phyloP scores from a whole-genome alignment of 2,329 filamentous ascomycete genomes.

The Cladophialophora bantiana region DNA sequence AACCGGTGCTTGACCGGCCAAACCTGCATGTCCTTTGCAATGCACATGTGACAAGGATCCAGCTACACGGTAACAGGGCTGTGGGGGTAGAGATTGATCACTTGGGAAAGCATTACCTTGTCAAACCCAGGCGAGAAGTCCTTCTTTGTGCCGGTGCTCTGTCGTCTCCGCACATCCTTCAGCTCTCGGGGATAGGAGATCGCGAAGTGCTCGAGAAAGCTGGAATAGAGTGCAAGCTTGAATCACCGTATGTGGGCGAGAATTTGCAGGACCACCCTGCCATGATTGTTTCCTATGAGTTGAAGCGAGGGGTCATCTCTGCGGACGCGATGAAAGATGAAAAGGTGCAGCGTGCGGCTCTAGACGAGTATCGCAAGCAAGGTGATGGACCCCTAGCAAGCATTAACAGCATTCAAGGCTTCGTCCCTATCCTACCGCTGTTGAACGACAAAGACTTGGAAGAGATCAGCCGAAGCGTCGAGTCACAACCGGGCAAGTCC shows the following conservation, averaged over 20 bases:
- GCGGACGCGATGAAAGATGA: conserved; percentile 44
- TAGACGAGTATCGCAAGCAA: conserved; percentile 43
- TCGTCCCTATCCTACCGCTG: conserved; percentile 46
- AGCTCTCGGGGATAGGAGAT: conserved; percentile 67
- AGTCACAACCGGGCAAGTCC: conserved; percentile 39
- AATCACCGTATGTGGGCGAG: conserved; percentile 55
- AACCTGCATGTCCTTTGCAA: conserved; percentile 56
- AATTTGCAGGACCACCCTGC: conserved; percentile 58
- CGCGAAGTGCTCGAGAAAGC: conserved; percentile 50
- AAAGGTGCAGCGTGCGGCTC: conserved; percentile 41
- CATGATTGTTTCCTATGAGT: conserved; percentile 11
- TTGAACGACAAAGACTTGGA: conserved; percentile 43
- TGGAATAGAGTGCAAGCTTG: conserved; percentile 53
- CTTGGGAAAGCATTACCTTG: conserved; percentile 36
- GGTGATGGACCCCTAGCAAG: conserved; percentile 43
- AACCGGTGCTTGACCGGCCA: conserved; percentile 44
- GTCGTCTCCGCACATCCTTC: conserved; percentile 64
- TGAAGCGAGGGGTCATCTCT: conserved; percentile 29
- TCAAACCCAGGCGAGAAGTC: conserved; percentile 56
- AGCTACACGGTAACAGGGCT: conserved; percentile 44
- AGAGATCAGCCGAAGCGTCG: conserved; percentile 42
- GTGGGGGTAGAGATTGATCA: conserved; percentile 1
- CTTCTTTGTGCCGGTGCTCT: conserved; percentile 65
- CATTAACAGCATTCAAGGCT: conserved; percentile 45
- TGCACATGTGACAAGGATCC: conserved; percentile 5